Base-by-base conservation (phyloP, 768 basidiomycete genomes). In the Hypholoma fasciculare region DNA sequence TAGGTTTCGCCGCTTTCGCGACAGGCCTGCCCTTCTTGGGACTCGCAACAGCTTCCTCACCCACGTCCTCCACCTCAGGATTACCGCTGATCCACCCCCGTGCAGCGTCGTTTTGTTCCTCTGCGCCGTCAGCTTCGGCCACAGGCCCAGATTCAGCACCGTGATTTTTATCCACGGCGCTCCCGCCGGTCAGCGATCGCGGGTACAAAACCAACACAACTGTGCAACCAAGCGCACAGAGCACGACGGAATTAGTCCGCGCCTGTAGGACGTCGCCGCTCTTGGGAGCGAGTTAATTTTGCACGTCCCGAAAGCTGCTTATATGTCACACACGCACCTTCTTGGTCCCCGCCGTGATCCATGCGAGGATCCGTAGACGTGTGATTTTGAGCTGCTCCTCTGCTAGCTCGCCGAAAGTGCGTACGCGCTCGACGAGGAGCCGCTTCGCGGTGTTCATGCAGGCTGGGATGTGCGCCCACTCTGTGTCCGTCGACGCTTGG, bases 191-290 rank as follows among this genome's bases (percentile, higher is more conserved):
- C 30, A 58, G 43, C n/a, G 61, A 60, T 23, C 49, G 60, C 39
- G 64, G 63, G 26, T 43, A 54, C 9, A 79, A 39, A 23, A 68
- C 71, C 36, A 80, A 44, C 16, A 68, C 66, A 38, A 72, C 61
- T 38, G 79, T 74, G 47, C 74, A 72, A 2, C 79, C 79, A 16
- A 80, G 67, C 36, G 72, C 70, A 59, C 77, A 63, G 37, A 80
- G 54, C 7, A 69, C 57, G 9, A 77, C 66, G 9, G 65, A 59
- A 5, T 65, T 58, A 13, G 69, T 57, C 39, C 59, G 72, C 4
- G 74, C 71, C 8, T 58, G 52, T 17, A 79, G 61, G n/a, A 63
- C 34, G 11, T 64, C 59, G 0, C 61, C 19, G 27, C 58, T 62
- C 73, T 76, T 42, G 52, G 54, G 58, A 48, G 30, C 20, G 20